Conservation (phyloP, 2,329 filamentous ascomycete species). For the Fusarium acutatum region DNA sequence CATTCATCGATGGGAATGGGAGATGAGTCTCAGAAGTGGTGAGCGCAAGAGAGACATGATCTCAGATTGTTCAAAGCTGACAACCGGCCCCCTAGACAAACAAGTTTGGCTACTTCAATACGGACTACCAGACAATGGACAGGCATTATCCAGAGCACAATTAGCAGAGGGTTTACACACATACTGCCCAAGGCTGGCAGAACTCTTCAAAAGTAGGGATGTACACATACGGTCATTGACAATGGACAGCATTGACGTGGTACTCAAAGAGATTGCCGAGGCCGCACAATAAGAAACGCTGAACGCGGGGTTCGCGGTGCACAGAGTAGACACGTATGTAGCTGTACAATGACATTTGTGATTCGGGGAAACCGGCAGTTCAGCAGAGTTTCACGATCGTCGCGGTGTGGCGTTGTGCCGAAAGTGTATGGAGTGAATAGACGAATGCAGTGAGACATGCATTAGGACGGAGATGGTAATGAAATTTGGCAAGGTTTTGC, state of each 20-base stretch:
- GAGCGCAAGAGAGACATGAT: neutral
- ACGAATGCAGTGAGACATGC: constrained; percentile 7
- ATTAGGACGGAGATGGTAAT: neutral
- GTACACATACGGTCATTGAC: constrained; percentile 10
- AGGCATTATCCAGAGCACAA: neutral
- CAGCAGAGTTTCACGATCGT: neutral
- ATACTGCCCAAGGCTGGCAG: neutral
- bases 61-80: neutral
- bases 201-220: neutral
- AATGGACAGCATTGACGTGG: constrained; percentile 12
- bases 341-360: neutral
- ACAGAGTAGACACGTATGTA: neutral
- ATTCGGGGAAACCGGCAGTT: neutral
- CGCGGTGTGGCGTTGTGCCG: neutral
- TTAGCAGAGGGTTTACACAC: neutral
- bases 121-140: neutral
- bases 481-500: neutral
- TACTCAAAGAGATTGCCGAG: constrained; percentile 13
- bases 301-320: neutral
- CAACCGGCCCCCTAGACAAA: neutral
- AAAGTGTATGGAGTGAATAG: neutral
- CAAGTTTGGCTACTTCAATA: constrained; percentile 19
- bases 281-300: neutral
- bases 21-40: constrained; percentile 18
- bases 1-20: constrained; percentile 23